These are phyloP conservation scores for Penicillium lividum DNA, from an alignment of 495 filamentous ascomycete species.

Conservation along the genomic window DNA sequence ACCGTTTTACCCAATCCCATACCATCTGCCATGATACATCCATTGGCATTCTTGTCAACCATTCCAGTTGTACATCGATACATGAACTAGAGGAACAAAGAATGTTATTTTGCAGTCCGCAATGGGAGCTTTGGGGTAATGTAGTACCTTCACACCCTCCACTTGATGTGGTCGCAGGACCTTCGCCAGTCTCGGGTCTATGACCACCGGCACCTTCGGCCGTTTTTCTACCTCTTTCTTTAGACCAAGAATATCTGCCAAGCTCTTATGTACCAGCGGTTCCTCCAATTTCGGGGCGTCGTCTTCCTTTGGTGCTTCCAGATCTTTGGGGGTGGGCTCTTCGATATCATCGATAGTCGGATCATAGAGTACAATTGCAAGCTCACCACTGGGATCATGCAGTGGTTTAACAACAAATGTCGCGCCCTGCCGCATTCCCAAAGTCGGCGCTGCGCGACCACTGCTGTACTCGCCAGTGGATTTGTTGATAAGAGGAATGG, in stretches of 20 bases:
- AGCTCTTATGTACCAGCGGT: constrained; percentile 85
- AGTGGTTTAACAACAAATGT: constrained; percentile 87
- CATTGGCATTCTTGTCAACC: constrained; percentile 91
- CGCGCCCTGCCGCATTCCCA: constrained; percentile 82
- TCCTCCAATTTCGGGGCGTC: constrained; percentile 65
- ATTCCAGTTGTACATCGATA: constrained; percentile 91
- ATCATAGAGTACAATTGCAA: constrained; percentile 94
- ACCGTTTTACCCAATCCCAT: constrained; percentile 98
- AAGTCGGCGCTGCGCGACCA: constrained; percentile 75
- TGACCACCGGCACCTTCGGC: constrained; percentile 93
- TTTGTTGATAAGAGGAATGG: constrained; percentile 85
- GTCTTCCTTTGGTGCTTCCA: constrained; percentile 53
- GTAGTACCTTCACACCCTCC: constrained; percentile 81
- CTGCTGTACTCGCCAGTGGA: constrained; percentile 67
- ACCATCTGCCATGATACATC: constrained; percentile 99
- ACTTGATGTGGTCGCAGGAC: constrained; percentile 96
- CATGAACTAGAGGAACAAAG: constrained; percentile 61
- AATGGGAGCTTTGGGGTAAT: neutral
- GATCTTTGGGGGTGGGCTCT: constrained; percentile 51
- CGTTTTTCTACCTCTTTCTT: constrained; percentile 81
- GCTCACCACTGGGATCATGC: constrained; percentile 94
- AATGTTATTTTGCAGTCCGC: constrained; percentile 4
- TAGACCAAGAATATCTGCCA: constrained; percentile 93
- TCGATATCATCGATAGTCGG: constrained; percentile 88
- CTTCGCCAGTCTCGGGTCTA: constrained; percentile 89